Base-by-base conservation (phyloP, 768 basidiomycete species). In the Lyophyllum shimeji region DNA sequence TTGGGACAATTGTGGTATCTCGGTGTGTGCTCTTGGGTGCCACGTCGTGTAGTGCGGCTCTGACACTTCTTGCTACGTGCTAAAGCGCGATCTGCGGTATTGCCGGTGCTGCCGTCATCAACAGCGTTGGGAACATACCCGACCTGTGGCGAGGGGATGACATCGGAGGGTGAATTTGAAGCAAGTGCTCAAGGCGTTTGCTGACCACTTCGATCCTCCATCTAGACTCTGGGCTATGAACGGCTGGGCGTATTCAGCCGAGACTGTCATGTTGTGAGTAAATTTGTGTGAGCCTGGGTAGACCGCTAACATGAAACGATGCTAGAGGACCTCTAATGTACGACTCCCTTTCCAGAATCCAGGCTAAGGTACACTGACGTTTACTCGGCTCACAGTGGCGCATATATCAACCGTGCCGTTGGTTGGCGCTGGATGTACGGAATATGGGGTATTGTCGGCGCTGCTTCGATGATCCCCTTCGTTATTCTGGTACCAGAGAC, bases 391-490 rank as follows among this genome's bases (percentile, higher is more conserved):
- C 21, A 31, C 7, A 65, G 64, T 24, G 62, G 53, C 1, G 53
- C 62, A 0, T 65, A 65, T 20, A 63, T 65, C 21, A 63, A 65
- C 29, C 34, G 54, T 18, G 42, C 50, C 27, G 18, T 63, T n/a
- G 59, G 62, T 21, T 65, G 64, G 64, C 64, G 64, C 29, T 65
- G 64, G 64, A 58, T 63, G 6, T 65, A 60, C 25, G 64, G 64
- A 25, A 51, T 61, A 20, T 65, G 64, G 64, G 64, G 64, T 2
- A 61, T 65, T 7, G 58, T 61, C 18, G 64, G 64, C 5, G 56
- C 37, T 49, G 47, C 31, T 6, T 48, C 60, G 20, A 44, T 63
- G 27, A 51, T 63, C 8, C 64, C 64, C 25, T 65, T 59, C 44
- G 27, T 63, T 7, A 27, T 63, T 1, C 45, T 65, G 21, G 55